Base-by-base conservation (phyloP, 306 rosid species). In the Quercus cerris region DNA sequence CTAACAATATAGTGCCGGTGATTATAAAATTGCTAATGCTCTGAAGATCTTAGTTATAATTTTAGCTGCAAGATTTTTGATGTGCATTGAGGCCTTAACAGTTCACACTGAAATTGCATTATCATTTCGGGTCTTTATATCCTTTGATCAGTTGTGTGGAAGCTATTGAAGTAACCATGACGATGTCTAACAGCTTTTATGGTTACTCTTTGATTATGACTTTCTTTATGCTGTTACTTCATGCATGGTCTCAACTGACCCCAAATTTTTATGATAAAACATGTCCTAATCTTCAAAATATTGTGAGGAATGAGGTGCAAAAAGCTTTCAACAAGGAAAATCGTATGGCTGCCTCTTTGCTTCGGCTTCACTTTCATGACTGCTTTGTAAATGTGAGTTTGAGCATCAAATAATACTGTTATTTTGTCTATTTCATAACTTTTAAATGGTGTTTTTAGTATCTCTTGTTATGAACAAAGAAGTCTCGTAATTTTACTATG, bases 351-450 rank as follows among this genome's bases (percentile, higher is more conserved):
- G 99, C 89, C 72, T 95, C 99, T 25, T 84, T 94, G 88, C 79
- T 91, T 81, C 97, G 99, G 14, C 94, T 94, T 72, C 99, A 94
- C 79, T 93, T 94, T 78, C 99, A 94, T 70, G 97, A 94, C 78
- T 94, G 99, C 91, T 94, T 93, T 83, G 97, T 94, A 4, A 90
- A 90, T 8, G 99, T 94, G 67, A 88, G 94, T 80, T 70, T 41
- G 61, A 35, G 27, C 33, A 9, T 23, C 6, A 46, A 9, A 68
- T 68, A 18, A 7, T 38, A 7, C 46, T 38, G 46, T 38, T 38
- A 38, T 1, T 35, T 38, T 7, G 46, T 38, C 11, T 38, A 38
- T 38, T 38, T 8, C 46, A 7, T 38, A 38, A 7, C 46, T 38
- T 38, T 38, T 38, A 2, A 38, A 38, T 38, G 46, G 46, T 38